These are phyloP conservation scores for Cladochytrium tenue DNA, from an alignment of 371 early-diverging fungal species.

Conservation along the genomic window DNA sequence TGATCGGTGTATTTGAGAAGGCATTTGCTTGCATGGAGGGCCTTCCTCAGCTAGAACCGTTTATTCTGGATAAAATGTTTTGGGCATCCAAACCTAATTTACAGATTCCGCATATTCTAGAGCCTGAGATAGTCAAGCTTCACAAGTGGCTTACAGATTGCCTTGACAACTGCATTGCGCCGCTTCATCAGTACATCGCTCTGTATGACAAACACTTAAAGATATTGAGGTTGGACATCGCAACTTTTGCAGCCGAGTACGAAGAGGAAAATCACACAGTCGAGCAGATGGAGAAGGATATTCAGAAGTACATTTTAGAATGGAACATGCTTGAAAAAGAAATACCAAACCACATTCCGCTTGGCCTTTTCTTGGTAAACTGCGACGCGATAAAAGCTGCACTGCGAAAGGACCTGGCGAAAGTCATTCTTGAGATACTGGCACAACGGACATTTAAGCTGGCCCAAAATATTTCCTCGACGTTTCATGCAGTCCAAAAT, in stretches of 20 bases:
- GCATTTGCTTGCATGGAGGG: conserved; percentile 44
- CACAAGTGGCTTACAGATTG: conserved; percentile 29
- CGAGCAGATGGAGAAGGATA: conserved; percentile 57
- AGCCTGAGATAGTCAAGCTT: conserved; percentile 31
- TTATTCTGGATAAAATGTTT: conserved; percentile 55
- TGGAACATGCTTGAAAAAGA: conserved; percentile 53
- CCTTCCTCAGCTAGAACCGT: conserved; percentile 57
- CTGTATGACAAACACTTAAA: conserved; percentile 48
- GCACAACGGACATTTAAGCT: conserved; percentile 39
- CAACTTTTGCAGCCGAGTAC: conserved; percentile 45
- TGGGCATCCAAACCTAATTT: conserved; percentile 56
- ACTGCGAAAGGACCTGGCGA: conserved; percentile 51
- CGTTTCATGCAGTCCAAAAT: conserved; percentile 41
- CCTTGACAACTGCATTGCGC: conserved; percentile 33
- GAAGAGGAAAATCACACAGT: conserved; percentile 46
- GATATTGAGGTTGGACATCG: conserved; percentile 46
- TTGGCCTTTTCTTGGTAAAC: conserved; percentile 55
- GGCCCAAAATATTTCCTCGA: conserved; percentile 40
- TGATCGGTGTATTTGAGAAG: conserved; percentile 51
- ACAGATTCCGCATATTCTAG: conserved; percentile 41
- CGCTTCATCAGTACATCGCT: conserved; percentile 37
- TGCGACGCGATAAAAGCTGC: conserved; percentile 53
- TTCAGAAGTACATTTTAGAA: conserved; percentile 39
- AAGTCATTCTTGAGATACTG: conserved; percentile 54
- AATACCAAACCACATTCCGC: conserved; percentile 45